A percentile compares a stretch with the other conserved stretches of the same genome.
These are phyloP conservation scores for Westerdykella ornata DNA, from an alignment of 2,329 filamentous ascomycete species.

Conservation along the genomic window DNA sequence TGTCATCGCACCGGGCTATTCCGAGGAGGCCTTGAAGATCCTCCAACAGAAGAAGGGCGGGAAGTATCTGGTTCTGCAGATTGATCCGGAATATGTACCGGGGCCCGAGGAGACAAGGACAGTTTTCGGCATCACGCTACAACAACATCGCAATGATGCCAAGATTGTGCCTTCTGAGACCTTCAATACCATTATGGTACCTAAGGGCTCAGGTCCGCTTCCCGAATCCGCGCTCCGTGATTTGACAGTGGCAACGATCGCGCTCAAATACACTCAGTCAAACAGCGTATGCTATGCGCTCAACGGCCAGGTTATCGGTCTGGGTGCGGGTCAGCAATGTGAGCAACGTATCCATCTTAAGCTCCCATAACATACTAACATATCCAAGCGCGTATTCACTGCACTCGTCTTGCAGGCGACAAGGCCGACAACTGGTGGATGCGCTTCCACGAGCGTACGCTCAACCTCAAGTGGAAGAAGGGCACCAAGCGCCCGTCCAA, in stretches of 20 bases:
- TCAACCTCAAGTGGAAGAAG: slow-evolving; percentile 93
- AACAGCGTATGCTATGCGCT: slow-evolving; percentile 98
- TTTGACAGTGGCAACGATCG: slow-evolving; percentile 90
- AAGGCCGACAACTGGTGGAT: slow-evolving; percentile 99
- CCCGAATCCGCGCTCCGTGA: slow-evolving; percentile 80
- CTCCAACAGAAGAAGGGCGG: slow-evolving; percentile 97
- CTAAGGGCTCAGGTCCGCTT: slow-evolving; percentile 67
- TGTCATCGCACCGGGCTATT: slow-evolving; percentile 85
- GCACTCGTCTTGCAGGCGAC: slow-evolving; percentile 92
- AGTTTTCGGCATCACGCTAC: slow-evolving; percentile 81
- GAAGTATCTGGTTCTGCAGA: slow-evolving; percentile 92
- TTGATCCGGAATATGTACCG: slow-evolving; percentile 84
- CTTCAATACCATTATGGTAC: slow-evolving; percentile 78
- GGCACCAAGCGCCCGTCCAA: slow-evolving; percentile 95
- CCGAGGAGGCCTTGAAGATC: slow-evolving; percentile 78
- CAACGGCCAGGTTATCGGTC: slow-evolving; percentile 86
- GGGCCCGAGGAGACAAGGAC: slow-evolving; percentile 67
- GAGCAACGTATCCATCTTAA: slow-evolving; percentile 8
- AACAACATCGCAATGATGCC: slow-evolving; percentile 89
- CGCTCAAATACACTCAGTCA: slow-evolving; percentile 94
- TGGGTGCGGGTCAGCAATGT: slow-evolving; percentile 91
- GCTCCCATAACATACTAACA: slow-evolving; percentile 1
- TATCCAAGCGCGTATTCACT: slow-evolving; percentile 71
- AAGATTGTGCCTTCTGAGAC: slow-evolving; percentile 72
- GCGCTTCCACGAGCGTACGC: slow-evolving; percentile 86